Evolutionary conservation across 176 grass and related monocot genomes (phyloP).

Genomic region (Elymus sibiricus): DNA sequence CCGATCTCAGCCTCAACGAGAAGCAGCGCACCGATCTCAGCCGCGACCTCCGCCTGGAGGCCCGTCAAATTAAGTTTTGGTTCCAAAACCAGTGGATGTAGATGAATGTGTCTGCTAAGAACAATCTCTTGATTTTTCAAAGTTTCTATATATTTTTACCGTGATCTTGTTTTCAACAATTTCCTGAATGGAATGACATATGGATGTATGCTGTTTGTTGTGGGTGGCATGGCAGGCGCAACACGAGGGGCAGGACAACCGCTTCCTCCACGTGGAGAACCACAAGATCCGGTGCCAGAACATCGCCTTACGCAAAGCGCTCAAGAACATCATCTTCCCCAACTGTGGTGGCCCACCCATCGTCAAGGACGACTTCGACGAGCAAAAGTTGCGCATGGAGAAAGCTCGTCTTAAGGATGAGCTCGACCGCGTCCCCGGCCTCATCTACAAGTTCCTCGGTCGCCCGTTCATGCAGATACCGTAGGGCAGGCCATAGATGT

Average conservation of each 20-base stretch:
- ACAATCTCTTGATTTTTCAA: background rate
- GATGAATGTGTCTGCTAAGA: constrained; percentile 59
- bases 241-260: constrained; percentile 86
- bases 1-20: constrained; percentile 86
- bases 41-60: constrained; percentile 74
- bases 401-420: constrained; percentile 87
- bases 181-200: background rate
- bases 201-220: background rate
- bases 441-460: constrained; percentile 76
- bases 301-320: constrained; percentile 79
- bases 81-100: constrained; percentile 91
- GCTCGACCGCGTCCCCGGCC: constrained; percentile 40
- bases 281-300: constrained; percentile 98
- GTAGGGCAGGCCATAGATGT: constrained; percentile 33
- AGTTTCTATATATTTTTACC: background rate
- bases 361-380: constrained; percentile 81
- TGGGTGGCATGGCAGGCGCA: constrained; percentile 51
- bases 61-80: constrained; percentile 99
- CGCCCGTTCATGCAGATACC: constrained; percentile 75
- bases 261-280: constrained; percentile 70
- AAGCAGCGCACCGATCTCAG: constrained; percentile 83
- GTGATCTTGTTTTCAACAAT: background rate
- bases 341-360: constrained; percentile 65
- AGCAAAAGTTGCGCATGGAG: constrained; percentile 93
- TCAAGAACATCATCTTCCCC: constrained; percentile 86